Conservation (phyloP, 768 basidiomycete genomes). For the Piloderma croceum region DNA sequence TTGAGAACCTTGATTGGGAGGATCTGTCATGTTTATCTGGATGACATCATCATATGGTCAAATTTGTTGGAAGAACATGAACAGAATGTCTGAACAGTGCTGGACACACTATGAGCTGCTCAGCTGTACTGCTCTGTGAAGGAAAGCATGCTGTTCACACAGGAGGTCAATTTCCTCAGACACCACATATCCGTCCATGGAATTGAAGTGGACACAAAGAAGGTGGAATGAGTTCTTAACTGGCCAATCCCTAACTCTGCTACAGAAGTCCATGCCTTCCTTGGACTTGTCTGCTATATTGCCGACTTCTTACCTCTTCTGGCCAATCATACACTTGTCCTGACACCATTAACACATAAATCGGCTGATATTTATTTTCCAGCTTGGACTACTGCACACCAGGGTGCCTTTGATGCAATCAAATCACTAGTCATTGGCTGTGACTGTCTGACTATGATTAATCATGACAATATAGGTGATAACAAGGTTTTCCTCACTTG, state of each 20-base stretch:
- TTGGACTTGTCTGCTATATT: conserved; percentile 9
- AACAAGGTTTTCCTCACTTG: conserved; percentile 29
- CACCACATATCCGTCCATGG: conserved; percentile 16
- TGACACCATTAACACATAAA: conserved; percentile 10
- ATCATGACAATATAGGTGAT: conserved; percentile 22
- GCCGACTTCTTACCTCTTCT: conserved; percentile 7
- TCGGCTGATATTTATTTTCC: conserved; percentile 11
- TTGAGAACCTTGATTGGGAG: conserved; percentile 13
- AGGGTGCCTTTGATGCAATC: too few relatives aligned
- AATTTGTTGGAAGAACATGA: conserved; percentile 16
- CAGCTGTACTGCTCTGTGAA: conserved; percentile 19
- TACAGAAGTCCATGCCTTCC: conserved; percentile 8
- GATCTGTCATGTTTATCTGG: too few relatives aligned
- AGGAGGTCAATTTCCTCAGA: conserved; percentile 10
- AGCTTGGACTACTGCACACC: conserved; percentile 3
- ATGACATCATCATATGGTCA: too few relatives aligned
- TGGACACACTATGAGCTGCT: conserved; percentile 6
- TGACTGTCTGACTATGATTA: conserved; percentile 25
- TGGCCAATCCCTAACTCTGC: conserved; percentile 14
- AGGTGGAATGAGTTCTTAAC: conserved; percentile 5
- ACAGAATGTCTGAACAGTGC: conserved; percentile 7
- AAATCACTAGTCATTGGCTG: conserved; percentile 21
- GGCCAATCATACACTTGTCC: conserved; percentile 8
- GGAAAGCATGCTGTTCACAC: conserved; percentile 19
- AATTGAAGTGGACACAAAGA: conserved; percentile 11